A percentile compares a stretch with the other conserved stretches of the same genome.
Conservation (phyloP, 768 basidiomycete genomes). For the Galerina marginata region DNA sequence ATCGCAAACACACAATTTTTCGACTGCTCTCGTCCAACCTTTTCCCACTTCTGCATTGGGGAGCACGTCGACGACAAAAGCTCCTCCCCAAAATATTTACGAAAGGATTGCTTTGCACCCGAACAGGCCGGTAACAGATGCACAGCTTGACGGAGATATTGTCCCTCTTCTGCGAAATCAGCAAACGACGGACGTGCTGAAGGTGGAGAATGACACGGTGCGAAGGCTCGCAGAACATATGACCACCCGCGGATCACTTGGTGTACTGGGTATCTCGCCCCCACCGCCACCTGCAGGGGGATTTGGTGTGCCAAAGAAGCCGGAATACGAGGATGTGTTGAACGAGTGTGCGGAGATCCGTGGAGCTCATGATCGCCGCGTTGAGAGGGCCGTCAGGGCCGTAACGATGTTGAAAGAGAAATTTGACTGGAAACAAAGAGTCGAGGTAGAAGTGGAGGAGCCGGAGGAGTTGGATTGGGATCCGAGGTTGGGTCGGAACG, state of each 20-base stretch:
- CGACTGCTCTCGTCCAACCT: constrained; percentile 59
- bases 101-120: constrained; percentile 78
- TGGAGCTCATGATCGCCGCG: constrained; percentile 73
- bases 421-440: constrained; percentile 84
- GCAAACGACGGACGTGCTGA: constrained; percentile 79
- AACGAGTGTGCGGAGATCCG: constrained; percentile 70
- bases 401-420: constrained; percentile 79
- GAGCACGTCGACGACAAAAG: constrained; percentile 1
- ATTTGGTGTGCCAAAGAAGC: constrained; percentile 38
- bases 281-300: constrained; percentile 36
- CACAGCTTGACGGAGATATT: constrained; percentile 74
- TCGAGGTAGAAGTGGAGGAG: constrained; percentile 79
- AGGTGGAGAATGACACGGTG: constrained; percentile 74
- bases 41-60: constrained; percentile 29
- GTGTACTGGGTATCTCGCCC: constrained; percentile 45
- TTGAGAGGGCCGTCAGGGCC: constrained; percentile 79
- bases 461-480: constrained; percentile 81
- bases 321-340: constrained; percentile 68
- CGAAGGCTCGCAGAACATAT: constrained; percentile 72
- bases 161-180: constrained; percentile 78
- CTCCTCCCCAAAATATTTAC: constrained; percentile 47
- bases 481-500: constrained; percentile 45
- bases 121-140: constrained; percentile 57
- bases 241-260: constrained; percentile 59
- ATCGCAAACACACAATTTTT: constrained; percentile 82